Evolutionary conservation across 495 filamentous ascomycete species (phyloP).

Genomic region (Cetradonia linearis): DNA sequence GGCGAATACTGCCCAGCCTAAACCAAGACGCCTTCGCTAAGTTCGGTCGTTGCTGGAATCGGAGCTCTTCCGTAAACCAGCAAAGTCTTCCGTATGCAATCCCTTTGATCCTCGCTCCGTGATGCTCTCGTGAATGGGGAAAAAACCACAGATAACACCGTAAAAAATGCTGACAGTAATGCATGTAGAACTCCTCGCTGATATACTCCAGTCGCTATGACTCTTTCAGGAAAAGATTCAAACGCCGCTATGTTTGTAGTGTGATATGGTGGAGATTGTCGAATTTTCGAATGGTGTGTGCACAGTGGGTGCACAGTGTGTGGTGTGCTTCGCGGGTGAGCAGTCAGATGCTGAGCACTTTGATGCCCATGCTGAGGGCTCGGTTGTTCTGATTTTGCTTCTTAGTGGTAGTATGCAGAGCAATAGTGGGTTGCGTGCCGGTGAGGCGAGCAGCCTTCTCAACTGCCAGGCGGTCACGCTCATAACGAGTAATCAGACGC

Average conservation of each 20-base stretch:
- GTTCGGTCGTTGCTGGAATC: slow-evolving; percentile 16
- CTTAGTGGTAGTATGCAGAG: slow-evolving; percentile 7
- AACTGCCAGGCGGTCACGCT: slow-evolving; percentile 17
- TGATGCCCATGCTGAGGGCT: slow-evolving; percentile 19
- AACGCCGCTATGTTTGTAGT: not conserved
- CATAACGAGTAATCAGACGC: slow-evolving; percentile 18
- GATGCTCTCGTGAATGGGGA: slow-evolving; percentile 10
- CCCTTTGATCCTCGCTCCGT: slow-evolving; percentile 7
- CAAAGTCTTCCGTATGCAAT: slow-evolving; percentile 16
- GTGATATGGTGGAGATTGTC: not conserved
- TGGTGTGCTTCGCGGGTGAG: not conserved
- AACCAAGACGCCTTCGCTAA: slow-evolving; percentile 19
- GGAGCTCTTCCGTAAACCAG: slow-evolving; percentile 25
- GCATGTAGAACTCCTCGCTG: slow-evolving; percentile 11
- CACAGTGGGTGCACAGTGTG: not conserved
- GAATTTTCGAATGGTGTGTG: not conserved
- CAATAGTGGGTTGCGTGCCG: slow-evolving; percentile 5
- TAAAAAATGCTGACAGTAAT: not conserved
- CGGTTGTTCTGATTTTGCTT: slow-evolving; percentile 14
- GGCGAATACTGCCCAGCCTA: not conserved
- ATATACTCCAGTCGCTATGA: slow-evolving; percentile 19
- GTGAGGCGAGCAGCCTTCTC: slow-evolving; percentile 14
- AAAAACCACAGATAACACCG: slow-evolving; percentile 4
- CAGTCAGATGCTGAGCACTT: slow-evolving; percentile 18
- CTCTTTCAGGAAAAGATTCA: not conserved